Percentiles rank a stretch among this genome's conserved stretches.
Conservation (phyloP, 2,329 filamentous ascomycete genomes). For the Furcasterigmium furcatum region DNA sequence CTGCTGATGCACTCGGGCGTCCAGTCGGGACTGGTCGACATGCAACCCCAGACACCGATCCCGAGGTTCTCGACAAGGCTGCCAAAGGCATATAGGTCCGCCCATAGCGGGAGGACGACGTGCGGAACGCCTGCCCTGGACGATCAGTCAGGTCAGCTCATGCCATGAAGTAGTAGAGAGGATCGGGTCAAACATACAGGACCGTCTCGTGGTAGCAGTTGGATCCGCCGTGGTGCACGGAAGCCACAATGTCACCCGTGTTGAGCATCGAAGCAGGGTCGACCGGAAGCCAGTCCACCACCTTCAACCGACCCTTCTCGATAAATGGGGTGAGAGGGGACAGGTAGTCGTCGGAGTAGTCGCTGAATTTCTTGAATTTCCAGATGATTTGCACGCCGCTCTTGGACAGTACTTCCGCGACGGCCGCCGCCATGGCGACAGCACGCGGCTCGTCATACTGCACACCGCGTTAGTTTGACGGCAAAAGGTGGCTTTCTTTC, state of each 20-base stretch:
- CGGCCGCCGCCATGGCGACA: slow-evolving; percentile 18
- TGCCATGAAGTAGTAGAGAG: not conserved
- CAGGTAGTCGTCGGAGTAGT: slow-evolving; percentile 12
- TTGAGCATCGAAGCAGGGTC: slow-evolving; percentile 28
- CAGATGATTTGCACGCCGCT: slow-evolving; percentile 25
- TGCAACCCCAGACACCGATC: slow-evolving; percentile 8
- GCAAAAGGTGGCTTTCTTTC: too few relatives aligned
- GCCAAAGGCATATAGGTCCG: slow-evolving; percentile 42
- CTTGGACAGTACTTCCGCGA: slow-evolving; percentile 14
- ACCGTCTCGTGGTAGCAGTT: slow-evolving; percentile 41
- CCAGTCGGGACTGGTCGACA: not conserved
- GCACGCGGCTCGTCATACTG: slow-evolving; percentile 16
- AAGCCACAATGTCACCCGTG: slow-evolving; percentile 27
- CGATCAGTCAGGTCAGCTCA: not conserved
- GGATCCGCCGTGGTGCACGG: slow-evolving; percentile 35
- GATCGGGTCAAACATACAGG: slow-evolving; percentile 28
- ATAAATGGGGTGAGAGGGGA: slow-evolving; percentile 13
- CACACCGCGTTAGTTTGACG: too few relatives aligned
- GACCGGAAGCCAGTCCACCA: slow-evolving; percentile 23
- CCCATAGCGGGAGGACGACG: slow-evolving; percentile 41
- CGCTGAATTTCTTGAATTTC: slow-evolving; percentile 16
- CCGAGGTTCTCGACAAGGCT: slow-evolving; percentile 39
- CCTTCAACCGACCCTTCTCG: slow-evolving; percentile 14
- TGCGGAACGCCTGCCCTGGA: slow-evolving; percentile 42
- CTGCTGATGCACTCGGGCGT: not conserved